These are phyloP conservation scores for Exobasidium rhododendri DNA, from an alignment of 1,284 basidiomycete species.

Conservation along the genomic window DNA sequence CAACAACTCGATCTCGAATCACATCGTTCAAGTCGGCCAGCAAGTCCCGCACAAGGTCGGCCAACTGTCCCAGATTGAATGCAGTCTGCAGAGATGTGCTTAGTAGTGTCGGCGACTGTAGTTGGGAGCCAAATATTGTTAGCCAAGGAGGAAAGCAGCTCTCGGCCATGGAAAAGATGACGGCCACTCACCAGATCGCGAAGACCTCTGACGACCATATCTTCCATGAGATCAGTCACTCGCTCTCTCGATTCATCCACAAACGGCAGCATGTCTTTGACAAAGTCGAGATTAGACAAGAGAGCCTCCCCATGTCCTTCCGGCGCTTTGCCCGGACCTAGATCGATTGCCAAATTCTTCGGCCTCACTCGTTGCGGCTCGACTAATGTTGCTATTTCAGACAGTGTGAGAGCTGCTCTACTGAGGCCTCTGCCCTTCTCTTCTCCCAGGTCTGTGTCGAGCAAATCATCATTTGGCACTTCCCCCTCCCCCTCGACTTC, in stretches of 20 bases:
- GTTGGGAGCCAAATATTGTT: too few species aligned
- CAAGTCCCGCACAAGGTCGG: constrained; percentile 75
- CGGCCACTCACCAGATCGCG: too few species aligned
- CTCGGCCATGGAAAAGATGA: too few species aligned
- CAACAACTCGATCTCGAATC: constrained; percentile 71
- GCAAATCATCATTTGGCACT: constrained; percentile 7
- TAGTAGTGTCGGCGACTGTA: constrained; percentile 64
- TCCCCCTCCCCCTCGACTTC: constrained; percentile 10
- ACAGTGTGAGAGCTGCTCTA: constrained; percentile 29
- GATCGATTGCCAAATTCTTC: not conserved
- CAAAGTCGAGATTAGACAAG: constrained; percentile 24
- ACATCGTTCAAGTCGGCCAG: constrained; percentile 77
- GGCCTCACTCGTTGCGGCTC: not conserved
- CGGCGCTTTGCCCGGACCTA: constrained; percentile 52
- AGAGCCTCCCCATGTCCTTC: constrained; percentile 58
- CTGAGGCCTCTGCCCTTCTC: constrained; percentile 31
- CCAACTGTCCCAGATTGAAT: constrained; percentile 80
- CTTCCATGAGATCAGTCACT: constrained; percentile 42
- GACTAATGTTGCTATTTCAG: constrained; percentile 18
- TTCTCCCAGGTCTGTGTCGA: constrained; percentile 28
- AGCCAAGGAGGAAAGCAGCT: too few species aligned
- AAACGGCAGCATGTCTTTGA: constrained; percentile 24
- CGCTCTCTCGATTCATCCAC: constrained; percentile 27
- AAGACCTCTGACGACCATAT: constrained; percentile 41
- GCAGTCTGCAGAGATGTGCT: constrained; percentile 90